Conservation (phyloP, 805 yeast genomes). For the Kockiozyma suomiensis region DNA sequence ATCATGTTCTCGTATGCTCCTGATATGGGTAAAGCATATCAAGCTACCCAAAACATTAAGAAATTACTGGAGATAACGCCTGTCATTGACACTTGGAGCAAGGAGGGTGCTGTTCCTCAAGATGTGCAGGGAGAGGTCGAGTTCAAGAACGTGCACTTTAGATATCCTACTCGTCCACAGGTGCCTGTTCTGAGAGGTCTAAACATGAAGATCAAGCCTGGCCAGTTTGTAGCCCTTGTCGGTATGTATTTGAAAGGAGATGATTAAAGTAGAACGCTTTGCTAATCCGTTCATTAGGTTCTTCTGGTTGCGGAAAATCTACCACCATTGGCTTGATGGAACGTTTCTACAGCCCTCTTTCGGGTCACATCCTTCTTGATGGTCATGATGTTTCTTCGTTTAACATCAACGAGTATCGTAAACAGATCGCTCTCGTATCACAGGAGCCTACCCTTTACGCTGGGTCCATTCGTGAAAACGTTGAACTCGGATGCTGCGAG, state of each 20-base stretch:
- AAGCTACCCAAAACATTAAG: slow-evolving; percentile 44
- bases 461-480: slow-evolving; percentile 77
- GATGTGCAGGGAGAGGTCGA: slow-evolving; percentile 52
- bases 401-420: slow-evolving; percentile 55
- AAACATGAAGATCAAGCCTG: slow-evolving; percentile 58
- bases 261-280: not conserved
- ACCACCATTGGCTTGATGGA: slow-evolving; percentile 56
- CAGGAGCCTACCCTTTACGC: slow-evolving; percentile 68
- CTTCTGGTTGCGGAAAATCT: slow-evolving; percentile 61
- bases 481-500: slow-evolving; percentile 48
- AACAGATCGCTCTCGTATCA: slow-evolving; percentile 60
- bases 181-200: slow-evolving; percentile 40
- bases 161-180: slow-evolving; percentile 42
- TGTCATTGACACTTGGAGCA: slow-evolving; percentile 42
- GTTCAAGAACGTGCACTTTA: slow-evolving; percentile 46
- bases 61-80: slow-evolving; percentile 43
- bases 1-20: slow-evolving; percentile 49
- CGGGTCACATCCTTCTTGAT: slow-evolving; percentile 56
- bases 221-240: slow-evolving; percentile 83
- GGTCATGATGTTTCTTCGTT: slow-evolving; percentile 54
- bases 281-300: slow-evolving; percentile 27
- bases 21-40: slow-evolving; percentile 49
- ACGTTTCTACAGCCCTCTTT: slow-evolving; percentile 54
- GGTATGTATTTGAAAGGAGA: slow-evolving; percentile 49
- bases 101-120: slow-evolving; percentile 40